Evolutionary conservation across 2,329 filamentous ascomycete species (phyloP).

Genomic region (Cadophora sp.): DNA sequence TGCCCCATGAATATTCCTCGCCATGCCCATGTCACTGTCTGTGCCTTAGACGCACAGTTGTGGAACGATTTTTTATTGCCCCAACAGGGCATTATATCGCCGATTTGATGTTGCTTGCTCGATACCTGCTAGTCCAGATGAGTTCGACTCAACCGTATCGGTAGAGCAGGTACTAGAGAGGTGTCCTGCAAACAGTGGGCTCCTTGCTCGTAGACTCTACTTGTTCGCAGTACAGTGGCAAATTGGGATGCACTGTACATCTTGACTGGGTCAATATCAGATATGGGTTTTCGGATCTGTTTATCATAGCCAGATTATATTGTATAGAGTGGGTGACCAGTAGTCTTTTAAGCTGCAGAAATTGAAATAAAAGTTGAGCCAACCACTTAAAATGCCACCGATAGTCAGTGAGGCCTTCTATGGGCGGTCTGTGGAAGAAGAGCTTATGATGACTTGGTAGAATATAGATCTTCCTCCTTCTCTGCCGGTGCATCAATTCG

Average conservation of each 20-base stretch:
- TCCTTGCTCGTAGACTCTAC: not conserved
- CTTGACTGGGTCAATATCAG: too few relatives aligned
- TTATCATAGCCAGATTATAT: not conserved
- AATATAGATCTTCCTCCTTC: conserved; percentile 45
- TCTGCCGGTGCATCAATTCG: conserved; percentile 48
- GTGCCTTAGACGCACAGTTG: not conserved
- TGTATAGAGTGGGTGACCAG: not conserved
- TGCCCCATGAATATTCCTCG: not conserved
- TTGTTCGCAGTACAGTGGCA: not conserved
- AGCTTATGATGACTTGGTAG: not conserved
- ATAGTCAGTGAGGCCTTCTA: not conserved
- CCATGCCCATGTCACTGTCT: not conserved
- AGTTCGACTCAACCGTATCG: too few relatives aligned
- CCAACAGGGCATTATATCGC: not conserved
- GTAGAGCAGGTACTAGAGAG: not conserved
- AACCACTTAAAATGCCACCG: not conserved
- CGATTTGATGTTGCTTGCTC: not conserved
- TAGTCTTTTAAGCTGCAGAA: not conserved
- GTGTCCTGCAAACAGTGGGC: not conserved
- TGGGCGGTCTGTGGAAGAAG: too few relatives aligned
- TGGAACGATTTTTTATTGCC: not conserved
- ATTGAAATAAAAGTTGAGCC: not conserved
- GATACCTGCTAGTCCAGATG: not conserved
- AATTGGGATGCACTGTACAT: too few relatives aligned
- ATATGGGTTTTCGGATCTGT: not conserved